A percentile compares a stretch with the other conserved stretches of the same genome.
These are phyloP conservation scores for Vaucheria bursata DNA, from an alignment of 352 stramenopile genomes.

Conservation along the genomic window DNA sequence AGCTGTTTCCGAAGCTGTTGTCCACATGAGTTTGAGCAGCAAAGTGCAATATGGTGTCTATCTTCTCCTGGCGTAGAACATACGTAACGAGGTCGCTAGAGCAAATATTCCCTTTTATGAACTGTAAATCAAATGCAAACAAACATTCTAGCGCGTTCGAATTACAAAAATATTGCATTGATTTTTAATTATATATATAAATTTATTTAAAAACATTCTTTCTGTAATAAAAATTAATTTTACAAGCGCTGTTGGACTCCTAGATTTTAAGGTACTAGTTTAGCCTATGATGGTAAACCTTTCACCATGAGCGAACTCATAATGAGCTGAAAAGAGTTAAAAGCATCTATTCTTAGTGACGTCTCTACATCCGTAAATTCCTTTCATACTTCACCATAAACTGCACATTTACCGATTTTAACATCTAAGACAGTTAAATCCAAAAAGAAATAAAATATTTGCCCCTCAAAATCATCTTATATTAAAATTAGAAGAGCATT, in stretches of 20 bases:
- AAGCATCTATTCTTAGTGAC: too few species aligned
- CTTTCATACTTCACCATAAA: too few species aligned
- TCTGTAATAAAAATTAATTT: too few species aligned
- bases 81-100: constrained; percentile 84
- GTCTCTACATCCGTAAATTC: too few species aligned
- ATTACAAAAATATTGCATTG: too few species aligned
- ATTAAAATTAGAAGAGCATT: background rate
- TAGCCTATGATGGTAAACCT: too few species aligned
- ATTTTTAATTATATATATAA: background rate
- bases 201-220: background rate
- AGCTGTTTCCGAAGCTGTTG: constrained; percentile 96
- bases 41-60: constrained; percentile 97
- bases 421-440: background rate
- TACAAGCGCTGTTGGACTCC: too few species aligned
- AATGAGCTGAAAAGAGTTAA: too few species aligned
- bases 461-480: background rate
- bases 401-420: too few species aligned
- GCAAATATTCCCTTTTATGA: constrained; percentile 93
- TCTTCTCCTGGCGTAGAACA: constrained; percentile 81
- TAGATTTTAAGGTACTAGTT: too few species aligned
- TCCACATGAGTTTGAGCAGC: constrained; percentile 88
- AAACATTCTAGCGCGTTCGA: background rate
- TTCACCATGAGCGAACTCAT: too few species aligned
- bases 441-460: background rate
- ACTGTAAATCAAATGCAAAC: constrained; percentile 49